These are phyloP conservation scores for Claviceps fusiformis DNA, from an alignment of 2,329 filamentous ascomycete species.

Conservation along the genomic window DNA sequence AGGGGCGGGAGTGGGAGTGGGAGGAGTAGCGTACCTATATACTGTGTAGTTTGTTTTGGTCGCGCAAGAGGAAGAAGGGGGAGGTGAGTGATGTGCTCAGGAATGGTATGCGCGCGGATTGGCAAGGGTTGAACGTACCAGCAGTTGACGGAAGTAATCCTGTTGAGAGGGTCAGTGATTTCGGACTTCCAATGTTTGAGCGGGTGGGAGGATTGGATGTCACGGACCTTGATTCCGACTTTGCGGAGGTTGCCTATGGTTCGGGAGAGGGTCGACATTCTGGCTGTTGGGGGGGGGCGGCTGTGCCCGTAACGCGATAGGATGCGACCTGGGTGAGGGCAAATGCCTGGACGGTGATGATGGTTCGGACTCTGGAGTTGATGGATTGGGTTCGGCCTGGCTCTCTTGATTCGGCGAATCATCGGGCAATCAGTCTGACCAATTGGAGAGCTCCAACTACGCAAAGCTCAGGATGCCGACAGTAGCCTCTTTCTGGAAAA, in stretches of 20 bases:
- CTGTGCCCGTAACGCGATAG: conserved; percentile 5
- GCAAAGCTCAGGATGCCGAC: neutral
- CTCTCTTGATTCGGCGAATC: conserved; percentile 15
- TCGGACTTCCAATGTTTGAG: neutral
- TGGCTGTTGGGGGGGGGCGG: conserved; percentile 17
- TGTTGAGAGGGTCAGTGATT: conserved; percentile 23
- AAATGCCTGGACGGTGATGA: conserved; percentile 7
- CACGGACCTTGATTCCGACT: conserved; percentile 70
- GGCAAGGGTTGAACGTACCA: conserved; percentile 46
- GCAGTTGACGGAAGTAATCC: conserved; percentile 87
- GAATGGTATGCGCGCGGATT: conserved; percentile 8
- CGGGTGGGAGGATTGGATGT: neutral
- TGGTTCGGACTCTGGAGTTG: neutral
- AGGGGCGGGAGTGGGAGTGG: too few species aligned
- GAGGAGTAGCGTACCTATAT: conserved; percentile 33
- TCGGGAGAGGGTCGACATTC: conserved; percentile 84
- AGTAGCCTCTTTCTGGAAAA: neutral
- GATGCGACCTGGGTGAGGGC: conserved; percentile 1
- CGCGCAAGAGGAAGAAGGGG: neutral
- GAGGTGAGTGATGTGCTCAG: neutral
- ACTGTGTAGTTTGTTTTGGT: conserved; percentile 25
- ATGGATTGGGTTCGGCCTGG: neutral
- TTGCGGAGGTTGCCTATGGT: conserved; percentile 78
- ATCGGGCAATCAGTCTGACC: conserved; percentile 11
- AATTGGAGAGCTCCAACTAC: neutral